A percentile compares a stretch with the other conserved stretches of the same genome.
Evolutionary conservation across 371 early-diverging fungal genomes (phyloP).

Genomic region (Haplosporangium sp.): DNA sequence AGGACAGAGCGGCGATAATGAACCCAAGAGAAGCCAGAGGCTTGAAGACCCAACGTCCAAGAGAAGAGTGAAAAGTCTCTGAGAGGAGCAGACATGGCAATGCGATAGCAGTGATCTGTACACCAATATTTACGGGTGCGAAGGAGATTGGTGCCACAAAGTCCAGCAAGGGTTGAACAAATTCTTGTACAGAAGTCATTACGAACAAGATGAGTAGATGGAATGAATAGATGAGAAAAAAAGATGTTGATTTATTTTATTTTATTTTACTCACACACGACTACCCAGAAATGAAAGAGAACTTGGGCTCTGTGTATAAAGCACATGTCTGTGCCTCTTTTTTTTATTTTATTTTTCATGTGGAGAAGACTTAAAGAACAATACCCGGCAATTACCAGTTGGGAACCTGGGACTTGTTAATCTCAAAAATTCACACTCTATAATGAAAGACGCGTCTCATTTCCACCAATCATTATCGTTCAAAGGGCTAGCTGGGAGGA

Average conservation of each 20-base stretch:
- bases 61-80: conserved; percentile 27
- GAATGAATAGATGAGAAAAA: not conserved
- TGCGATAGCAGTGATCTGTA: conserved; percentile 48
- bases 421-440: too few relatives aligned
- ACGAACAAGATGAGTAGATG: not conserved
- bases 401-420: too few relatives aligned
- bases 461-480: too few relatives aligned
- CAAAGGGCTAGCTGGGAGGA: not conserved
- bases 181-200: conserved; percentile 7
- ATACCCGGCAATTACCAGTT: not conserved
- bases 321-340: not conserved
- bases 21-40: conserved; percentile 52
- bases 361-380: not conserved
- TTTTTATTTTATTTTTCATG: not conserved
- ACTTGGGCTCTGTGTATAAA: not conserved
- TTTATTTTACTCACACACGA: too few relatives aligned
- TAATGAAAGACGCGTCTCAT: not conserved
- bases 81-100: conserved; percentile 46
- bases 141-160: conserved; percentile 39
- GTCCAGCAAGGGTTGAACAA: conserved; percentile 24
- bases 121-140: conserved; percentile 40
- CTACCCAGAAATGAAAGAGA: conserved; percentile 1
- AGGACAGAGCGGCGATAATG: conserved; percentile 42
- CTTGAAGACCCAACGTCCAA: conserved; percentile 49
- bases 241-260: too few relatives aligned